Percentiles rank a stretch among this genome's conserved stretches.
Conservation (phyloP, 1,284 basidiomycete species). For the Jaminaea rosea region DNA sequence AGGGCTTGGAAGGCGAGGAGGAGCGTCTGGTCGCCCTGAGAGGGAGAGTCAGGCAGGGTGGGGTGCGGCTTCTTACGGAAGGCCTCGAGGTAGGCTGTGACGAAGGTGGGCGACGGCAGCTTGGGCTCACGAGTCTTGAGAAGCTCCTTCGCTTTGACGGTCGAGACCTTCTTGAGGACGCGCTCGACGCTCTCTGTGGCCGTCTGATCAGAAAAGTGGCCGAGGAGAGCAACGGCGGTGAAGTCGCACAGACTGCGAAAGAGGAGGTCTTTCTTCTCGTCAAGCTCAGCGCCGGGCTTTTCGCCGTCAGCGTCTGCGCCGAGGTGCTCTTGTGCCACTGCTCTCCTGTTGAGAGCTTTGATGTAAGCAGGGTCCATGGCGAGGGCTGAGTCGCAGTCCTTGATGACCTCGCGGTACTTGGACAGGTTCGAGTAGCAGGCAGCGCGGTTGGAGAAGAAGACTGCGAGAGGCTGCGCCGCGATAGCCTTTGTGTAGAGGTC, state of each 20-base stretch:
- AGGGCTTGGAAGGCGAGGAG: slow-evolving; percentile 73
- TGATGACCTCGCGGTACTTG: slow-evolving; percentile 72
- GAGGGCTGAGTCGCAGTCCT: slow-evolving; percentile 82
- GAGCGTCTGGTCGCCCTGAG: slow-evolving; percentile 74
- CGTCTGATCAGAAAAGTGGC: slow-evolving; percentile 75
- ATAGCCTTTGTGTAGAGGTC: slow-evolving; percentile 69
- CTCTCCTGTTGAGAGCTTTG: slow-evolving; percentile 90
- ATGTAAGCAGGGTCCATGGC: slow-evolving; percentile 76
- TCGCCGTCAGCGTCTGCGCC: slow-evolving; percentile 63
- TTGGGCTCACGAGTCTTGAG: slow-evolving; percentile 68
- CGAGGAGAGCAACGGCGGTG: slow-evolving; percentile 88
- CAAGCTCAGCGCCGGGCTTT: slow-evolving; percentile 51
- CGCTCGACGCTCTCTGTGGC: slow-evolving; percentile 79
- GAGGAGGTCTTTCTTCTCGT: slow-evolving; percentile 27
- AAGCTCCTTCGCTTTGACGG: slow-evolving; percentile 64
- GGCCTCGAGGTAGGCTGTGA: slow-evolving; percentile 90
- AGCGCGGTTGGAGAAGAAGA: slow-evolving; percentile 94
- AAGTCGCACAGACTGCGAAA: slow-evolving; percentile 57
- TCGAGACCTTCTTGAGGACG: slow-evolving; percentile 75
- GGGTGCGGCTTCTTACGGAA: slow-evolving; percentile 72
- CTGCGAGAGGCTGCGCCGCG: slow-evolving; percentile 82
- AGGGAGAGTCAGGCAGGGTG: slow-evolving; percentile 64
- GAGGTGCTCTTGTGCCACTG: slow-evolving; percentile 72
- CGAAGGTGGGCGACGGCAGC: slow-evolving; percentile 83
- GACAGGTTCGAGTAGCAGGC: slow-evolving; percentile 86